These are phyloP conservation scores for Ceratocystis albifundus DNA, from an alignment of 2,329 filamentous ascomycete genomes.

Conservation along the genomic window DNA sequence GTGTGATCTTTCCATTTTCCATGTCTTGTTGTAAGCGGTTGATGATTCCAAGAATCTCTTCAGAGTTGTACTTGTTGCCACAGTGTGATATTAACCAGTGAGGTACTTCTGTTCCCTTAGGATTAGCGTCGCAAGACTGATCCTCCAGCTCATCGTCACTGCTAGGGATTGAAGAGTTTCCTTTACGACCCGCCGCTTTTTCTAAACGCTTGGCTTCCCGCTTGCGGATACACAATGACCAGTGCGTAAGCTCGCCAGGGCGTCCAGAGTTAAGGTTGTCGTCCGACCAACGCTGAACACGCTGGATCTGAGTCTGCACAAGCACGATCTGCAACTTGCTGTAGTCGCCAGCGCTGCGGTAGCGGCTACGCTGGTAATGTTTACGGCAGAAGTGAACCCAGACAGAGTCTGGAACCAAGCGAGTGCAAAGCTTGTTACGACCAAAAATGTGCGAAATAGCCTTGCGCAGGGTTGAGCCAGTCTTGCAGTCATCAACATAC, in stretches of 20 bases:
- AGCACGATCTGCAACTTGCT: conserved; percentile 52
- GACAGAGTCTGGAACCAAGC: conserved; percentile 53
- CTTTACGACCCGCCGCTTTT: conserved; percentile 28
- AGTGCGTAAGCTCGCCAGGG: conserved; percentile 42
- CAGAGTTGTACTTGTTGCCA: conserved; percentile 38
- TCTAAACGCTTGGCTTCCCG: conserved; percentile 48
- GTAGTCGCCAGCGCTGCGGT: conserved; percentile 52
- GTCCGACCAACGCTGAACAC: conserved; percentile 52
- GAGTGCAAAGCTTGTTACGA: conserved; percentile 67
- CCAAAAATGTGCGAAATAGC: conserved; percentile 73
- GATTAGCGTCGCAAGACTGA: conserved; percentile 29
- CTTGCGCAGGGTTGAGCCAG: conserved; percentile 54
- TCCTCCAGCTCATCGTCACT: conserved; percentile 29
- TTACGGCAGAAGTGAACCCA: conserved; percentile 74
- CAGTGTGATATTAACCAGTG: conserved; percentile 40
- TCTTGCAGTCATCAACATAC: conserved; percentile 39
- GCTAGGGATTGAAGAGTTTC: conserved; percentile 26
- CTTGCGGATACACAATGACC: conserved; percentile 52
- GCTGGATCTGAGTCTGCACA: conserved; percentile 49
- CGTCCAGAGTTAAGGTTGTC: conserved; percentile 33
- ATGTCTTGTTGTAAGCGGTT: conserved; percentile 38
- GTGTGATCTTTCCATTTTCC: conserved; percentile 32
- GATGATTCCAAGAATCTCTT: conserved; percentile 39
- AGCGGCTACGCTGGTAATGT: conserved; percentile 66
- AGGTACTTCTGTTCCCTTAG: conserved; percentile 36